Base-by-base conservation (phyloP, 768 basidiomycete genomes). In the Glaciozyma antarctica region DNA sequence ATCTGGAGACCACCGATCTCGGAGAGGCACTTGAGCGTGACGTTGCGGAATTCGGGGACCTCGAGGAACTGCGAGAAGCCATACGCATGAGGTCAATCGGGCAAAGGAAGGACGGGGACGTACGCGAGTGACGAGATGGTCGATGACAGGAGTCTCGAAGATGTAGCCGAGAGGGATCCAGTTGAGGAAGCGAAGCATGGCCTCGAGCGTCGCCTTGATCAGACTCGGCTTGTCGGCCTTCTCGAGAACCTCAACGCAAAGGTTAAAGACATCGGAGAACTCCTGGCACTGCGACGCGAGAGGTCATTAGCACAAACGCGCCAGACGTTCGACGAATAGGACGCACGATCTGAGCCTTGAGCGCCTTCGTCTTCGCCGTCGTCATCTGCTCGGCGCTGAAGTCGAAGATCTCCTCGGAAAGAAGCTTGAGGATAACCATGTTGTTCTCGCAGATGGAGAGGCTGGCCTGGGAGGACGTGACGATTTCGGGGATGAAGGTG, bases 81-180 rank as follows among this genome's bases (percentile, higher is more conserved):
- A 22, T n/a, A 3, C 8, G 4, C 7, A 45, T n/a, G 26, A 47
- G 58, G 30, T 17, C 17, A 8, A 15, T 21, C 55, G 6, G 28
- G 19, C 7, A 7, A 32, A 21, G 10, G 48, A 28, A 28, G 24
- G 47, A 47, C 66, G 24, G 30, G 28, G 26, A 82, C 88, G 77
- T 78, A 95, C 93, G 72, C 94, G 84, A 75, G 85, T 87, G 43
- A 98, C 82, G 22, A 99, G 81, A 61, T 90, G 82, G 77, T 99
- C 95, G 67, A 98, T 97, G 72, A 99, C 87, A 44, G 87, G 89
- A 1, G 95, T 98, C 78, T 98, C 95, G 74, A 98, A 99, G 72
- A 99, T 97, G 76, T 94, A 99, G 26, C 94, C 95, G 58, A 99
- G 80, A 57, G 95, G 95, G 73, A 99, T 99, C 95, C 95, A 98